Percentiles rank a stretch among this genome's conserved stretches.
These are phyloP conservation scores for Sugiyamaella boreocaroliniensis DNA, from an alignment of 805 yeast species.

Conservation along the genomic window DNA sequence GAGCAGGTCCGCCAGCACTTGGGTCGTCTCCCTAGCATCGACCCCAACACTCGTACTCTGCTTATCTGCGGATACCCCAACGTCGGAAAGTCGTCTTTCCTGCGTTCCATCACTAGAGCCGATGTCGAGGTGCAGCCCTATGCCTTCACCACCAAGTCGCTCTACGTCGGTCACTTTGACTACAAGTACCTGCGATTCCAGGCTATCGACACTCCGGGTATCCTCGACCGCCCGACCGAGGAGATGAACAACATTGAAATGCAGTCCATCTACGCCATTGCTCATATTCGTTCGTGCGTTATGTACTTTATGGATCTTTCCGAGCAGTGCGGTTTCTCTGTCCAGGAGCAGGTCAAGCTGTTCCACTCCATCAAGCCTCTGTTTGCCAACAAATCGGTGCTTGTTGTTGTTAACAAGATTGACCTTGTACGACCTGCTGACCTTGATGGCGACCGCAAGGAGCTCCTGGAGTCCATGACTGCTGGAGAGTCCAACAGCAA, in stretches of 20 bases:
- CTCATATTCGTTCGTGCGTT: conserved; percentile 94
- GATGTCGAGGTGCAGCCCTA: conserved; percentile 99
- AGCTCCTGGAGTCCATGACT: conserved; percentile 56
- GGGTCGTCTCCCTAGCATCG: conserved; percentile 96
- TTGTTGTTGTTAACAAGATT: conserved; percentile 92
- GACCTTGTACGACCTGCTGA: conserved; percentile 86
- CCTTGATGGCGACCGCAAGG: conserved; percentile 68
- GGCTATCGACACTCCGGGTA: conserved; percentile 99
- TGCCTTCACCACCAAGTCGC: conserved; percentile 96
- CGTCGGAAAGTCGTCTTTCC: conserved; percentile 96
- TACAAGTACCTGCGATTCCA: conserved; percentile 96
- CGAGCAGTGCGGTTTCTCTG: conserved; percentile 97
- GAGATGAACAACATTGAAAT: conserved; percentile 99
- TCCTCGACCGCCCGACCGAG: conserved; percentile 96
- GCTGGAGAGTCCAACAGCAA: conserved; percentile 41
- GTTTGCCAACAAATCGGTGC: conserved; percentile 92
- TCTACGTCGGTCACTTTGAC: conserved; percentile 98
- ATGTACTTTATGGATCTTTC: conserved; percentile 96
- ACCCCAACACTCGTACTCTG: conserved; percentile 96
- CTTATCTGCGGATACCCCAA: conserved; percentile 98
- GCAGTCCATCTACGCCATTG: conserved; percentile 98
- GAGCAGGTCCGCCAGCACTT: conserved; percentile 99
- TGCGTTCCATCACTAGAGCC: conserved; percentile 89
- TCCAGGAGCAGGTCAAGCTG: conserved; percentile 94
- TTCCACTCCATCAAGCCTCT: conserved; percentile 96